Conservation (phyloP, 345 rosid genomes). For the Triadica sebifera region DNA sequence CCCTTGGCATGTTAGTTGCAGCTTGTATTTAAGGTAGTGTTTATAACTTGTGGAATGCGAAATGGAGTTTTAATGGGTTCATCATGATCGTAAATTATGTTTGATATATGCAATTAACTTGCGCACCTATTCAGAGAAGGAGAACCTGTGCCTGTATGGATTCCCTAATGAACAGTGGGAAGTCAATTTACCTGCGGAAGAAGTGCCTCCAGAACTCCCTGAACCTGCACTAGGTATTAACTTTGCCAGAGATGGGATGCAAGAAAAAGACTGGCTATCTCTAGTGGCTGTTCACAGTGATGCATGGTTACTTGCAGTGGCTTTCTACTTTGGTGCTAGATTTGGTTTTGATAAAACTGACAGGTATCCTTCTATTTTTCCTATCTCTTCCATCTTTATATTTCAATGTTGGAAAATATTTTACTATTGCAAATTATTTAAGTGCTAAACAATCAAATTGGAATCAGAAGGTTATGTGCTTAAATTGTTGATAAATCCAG, state of each 20-base stretch:
- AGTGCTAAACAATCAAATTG: not conserved
- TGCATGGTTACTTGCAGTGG: slow-evolving; percentile 32
- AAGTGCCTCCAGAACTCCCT: slow-evolving; percentile 35
- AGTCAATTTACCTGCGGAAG: slow-evolving; percentile 34
- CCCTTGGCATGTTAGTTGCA: not conserved
- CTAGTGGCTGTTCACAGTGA: slow-evolving; percentile 35
- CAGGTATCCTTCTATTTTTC: slow-evolving; percentile 1
- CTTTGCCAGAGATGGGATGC: slow-evolving; percentile 38
- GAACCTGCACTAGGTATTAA: slow-evolving; percentile 35
- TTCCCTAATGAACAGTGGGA: slow-evolving; percentile 34
- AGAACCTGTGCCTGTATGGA: slow-evolving; percentile 34
- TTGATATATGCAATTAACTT: slow-evolving; percentile 7
- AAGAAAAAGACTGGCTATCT: slow-evolving; percentile 34
- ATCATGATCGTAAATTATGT: slow-evolving; percentile 6
- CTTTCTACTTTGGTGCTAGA: slow-evolving; percentile 35
- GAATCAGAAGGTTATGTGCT: not conserved
- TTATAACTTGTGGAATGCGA: not conserved
- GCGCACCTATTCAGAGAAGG: slow-evolving; percentile 21
- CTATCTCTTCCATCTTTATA: not conserved
- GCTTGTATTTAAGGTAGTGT: not conserved
- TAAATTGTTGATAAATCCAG: not conserved
- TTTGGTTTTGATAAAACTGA: slow-evolving; percentile 34
- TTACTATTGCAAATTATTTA: not conserved
- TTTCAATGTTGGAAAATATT: not conserved
- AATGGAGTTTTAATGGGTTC: not conserved